Base-by-base conservation (phyloP, 345 rosid species). In the Zanthoxylum bungeanum region DNA sequence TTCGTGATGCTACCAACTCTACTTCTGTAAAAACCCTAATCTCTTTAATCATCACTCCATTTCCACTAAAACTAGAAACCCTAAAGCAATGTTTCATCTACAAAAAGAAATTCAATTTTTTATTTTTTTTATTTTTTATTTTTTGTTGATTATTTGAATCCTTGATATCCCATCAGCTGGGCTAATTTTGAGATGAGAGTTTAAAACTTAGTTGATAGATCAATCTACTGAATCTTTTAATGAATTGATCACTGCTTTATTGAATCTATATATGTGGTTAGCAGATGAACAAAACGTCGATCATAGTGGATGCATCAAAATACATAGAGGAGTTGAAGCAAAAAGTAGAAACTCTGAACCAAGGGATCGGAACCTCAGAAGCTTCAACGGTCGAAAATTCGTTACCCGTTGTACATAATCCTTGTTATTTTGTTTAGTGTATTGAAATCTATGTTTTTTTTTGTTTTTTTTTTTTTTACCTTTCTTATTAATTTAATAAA, bases 251-350 rank as follows among this genome's bases (percentile, higher is more conserved):
- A 47, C n/a, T 61, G 10, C 27, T 77, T 19, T 31, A 16, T 33
- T 22, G 25, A 31, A 21, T 47, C 40, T 21, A n/a, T n/a, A n/a
- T n/a, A 1, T 42, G 53, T 17, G 66, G 12, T 34, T 44, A 63
- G 39, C 80, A 88, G 92, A 69, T 72, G 56, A 83, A 81, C 72
- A 79, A 77, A 56, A 75, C 84, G 19, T 82, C 90, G 28, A 79
- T 88, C 76, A 57, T 86, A 19, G 81, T 82, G 31, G 90, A 85
- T 22, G 87, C 92, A 11, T 60, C 90, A 0, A 79, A 80, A 64
- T 84, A 86, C 37, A 84, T 86, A 67, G 76, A 78, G 76, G 87
- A 84, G 47, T 70, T 88, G 80, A 86, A 84, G 83, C 74, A 81
- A 52, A 84, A 79, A 72, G 85, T 84, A 22, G 86, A 86, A 3